These are phyloP conservation scores for Yamadazyma philogaea DNA, from an alignment of 805 yeast genomes.

Conservation along the genomic window DNA sequence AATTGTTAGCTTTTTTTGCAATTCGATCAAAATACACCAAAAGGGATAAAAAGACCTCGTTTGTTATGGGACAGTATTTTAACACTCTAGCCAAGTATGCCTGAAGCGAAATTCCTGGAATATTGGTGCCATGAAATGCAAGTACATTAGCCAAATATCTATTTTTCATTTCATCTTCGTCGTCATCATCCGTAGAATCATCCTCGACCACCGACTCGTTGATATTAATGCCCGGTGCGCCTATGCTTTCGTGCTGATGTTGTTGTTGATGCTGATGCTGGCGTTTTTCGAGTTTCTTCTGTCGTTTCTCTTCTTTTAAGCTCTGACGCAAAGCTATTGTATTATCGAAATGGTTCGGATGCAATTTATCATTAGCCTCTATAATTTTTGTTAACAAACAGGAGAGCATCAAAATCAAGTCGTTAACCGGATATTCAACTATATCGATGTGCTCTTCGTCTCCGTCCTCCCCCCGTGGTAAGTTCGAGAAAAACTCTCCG, in stretches of 20 bases:
- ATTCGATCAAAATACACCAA: constrained; percentile 93
- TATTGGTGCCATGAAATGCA: constrained; percentile 93
- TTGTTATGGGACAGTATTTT: constrained; percentile 97
- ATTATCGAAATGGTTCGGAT: constrained; percentile 60
- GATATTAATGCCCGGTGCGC: constrained; percentile 8
- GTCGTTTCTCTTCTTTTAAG: constrained; percentile 31
- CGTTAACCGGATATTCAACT: constrained; percentile 78
- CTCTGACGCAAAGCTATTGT: constrained; percentile 41
- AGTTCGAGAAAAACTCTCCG: constrained; percentile 34
- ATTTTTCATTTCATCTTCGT: constrained; percentile 44
- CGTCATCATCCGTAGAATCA: constrained; percentile 28
- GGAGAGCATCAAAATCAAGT: constrained; percentile 78
- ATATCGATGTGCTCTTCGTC: constrained; percentile 63
- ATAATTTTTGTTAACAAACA: constrained; percentile 82
- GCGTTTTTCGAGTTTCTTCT: constrained; percentile 23
- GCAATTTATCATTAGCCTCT: constrained; percentile 83
- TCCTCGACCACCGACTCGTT: constrained; percentile 9
- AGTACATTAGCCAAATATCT: constrained; percentile 65
- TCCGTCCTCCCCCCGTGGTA: constrained; percentile 15
- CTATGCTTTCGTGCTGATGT: neutral
- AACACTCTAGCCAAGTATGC: constrained; percentile 87
- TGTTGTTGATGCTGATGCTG: constrained; percentile 2
- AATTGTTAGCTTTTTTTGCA: constrained; percentile 72
- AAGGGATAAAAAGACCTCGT: constrained; percentile 87
- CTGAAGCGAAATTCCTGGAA: constrained; percentile 91